A percentile compares a stretch with the other conserved stretches of the same genome.
phyloP scores from a whole-genome alignment of 2,329 filamentous ascomycete species.

The Aureobasidium leucospermi region DNA sequence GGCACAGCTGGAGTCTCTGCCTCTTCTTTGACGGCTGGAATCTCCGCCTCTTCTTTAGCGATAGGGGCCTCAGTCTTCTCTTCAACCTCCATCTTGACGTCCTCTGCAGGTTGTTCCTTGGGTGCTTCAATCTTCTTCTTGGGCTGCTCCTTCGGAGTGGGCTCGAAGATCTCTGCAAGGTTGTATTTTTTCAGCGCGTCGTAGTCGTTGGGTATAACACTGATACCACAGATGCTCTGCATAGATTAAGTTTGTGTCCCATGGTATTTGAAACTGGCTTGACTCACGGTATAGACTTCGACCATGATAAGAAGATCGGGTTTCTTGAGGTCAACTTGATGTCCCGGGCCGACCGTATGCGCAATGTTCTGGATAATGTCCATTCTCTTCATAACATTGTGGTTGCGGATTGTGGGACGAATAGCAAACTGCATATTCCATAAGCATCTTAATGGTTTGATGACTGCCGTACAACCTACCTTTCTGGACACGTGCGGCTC shows the following conservation, averaged over 20 bases:
- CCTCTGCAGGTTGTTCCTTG: constrained; percentile 18
- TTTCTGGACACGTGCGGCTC: constrained; percentile 43
- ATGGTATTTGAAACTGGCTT: not conserved
- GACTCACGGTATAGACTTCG: constrained; percentile 68
- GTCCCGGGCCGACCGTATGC: constrained; percentile 54
- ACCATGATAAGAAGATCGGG: constrained; percentile 74
- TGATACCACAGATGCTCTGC: constrained; percentile 69
- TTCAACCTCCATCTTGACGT: constrained; percentile 14
- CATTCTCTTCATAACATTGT: constrained; percentile 60
- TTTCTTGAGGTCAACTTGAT: constrained; percentile 70
- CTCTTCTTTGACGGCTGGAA: not conserved
- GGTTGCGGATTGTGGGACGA: constrained; percentile 67
- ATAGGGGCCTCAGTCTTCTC: constrained; percentile 16
- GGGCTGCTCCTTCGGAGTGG: constrained; percentile 31
- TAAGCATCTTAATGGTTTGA: not conserved
- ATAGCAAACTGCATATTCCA: constrained; percentile 63
- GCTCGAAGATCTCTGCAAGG: constrained; percentile 62
- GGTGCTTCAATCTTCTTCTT: constrained; percentile 17
- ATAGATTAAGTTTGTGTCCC: not conserved
- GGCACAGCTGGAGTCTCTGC: not conserved
- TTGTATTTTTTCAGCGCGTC: constrained; percentile 71
- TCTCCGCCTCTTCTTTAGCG: constrained; percentile 8
- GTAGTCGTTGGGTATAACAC: constrained; percentile 68
- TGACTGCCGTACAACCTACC: constrained; percentile 30
- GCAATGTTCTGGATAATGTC: constrained; percentile 66